Evolutionary conservation across 345 rosid species (phyloP).

Genomic region (Gossypium thurberi): DNA sequence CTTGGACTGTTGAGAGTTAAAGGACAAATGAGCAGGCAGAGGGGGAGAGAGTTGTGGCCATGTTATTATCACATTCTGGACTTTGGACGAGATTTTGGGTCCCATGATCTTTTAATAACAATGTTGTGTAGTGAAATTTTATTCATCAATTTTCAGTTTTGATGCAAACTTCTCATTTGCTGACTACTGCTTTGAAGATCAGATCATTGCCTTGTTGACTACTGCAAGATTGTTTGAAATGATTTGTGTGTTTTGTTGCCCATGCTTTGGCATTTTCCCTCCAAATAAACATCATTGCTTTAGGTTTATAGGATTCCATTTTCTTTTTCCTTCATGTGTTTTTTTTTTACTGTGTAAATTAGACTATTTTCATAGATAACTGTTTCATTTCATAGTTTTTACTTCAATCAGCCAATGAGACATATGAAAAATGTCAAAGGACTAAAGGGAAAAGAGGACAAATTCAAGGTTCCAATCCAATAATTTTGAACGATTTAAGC

Average conservation of each 20-base stretch:
- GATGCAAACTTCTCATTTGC: constrained; percentile 20
- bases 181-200: not conserved
- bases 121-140: not conserved
- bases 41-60: constrained; percentile 9
- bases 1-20: constrained; percentile 2
- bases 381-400: not conserved
- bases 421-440: not conserved
- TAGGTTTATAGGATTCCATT: not conserved
- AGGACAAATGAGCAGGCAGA: not conserved
- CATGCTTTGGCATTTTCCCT: not conserved
- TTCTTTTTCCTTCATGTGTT: not conserved
- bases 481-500: no score
- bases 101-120: constrained; percentile 6
- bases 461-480: not conserved
- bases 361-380: not conserved
- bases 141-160: constrained; percentile 12
- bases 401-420: not conserved
- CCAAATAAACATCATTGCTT: not conserved
- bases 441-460: not conserved
- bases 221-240: not conserved
- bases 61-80: constrained; percentile 26
- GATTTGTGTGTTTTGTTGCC: not conserved
- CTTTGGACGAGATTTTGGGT: constrained; percentile 13
- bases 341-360: not conserved
- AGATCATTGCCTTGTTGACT: constrained; percentile 29